Percentiles rank a stretch among this genome's conserved stretches.
Evolutionary conservation across 2,329 filamentous ascomycete species (phyloP).

Genomic region (Lomentospora prolificans): DNA sequence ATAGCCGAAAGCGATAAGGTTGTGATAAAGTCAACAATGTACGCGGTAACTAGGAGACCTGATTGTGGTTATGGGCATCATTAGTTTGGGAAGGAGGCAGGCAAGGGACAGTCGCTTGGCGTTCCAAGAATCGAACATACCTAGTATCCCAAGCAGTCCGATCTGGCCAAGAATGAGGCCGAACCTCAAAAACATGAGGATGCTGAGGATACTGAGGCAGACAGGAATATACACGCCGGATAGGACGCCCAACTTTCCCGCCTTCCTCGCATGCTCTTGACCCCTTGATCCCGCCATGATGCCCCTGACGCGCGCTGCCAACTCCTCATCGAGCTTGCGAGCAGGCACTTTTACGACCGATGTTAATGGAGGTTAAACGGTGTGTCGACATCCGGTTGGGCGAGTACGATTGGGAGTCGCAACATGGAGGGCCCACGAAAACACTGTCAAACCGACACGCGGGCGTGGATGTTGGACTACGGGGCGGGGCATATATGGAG

Average conservation of each 20-base stretch:
- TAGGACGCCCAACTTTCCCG: conserved; percentile 50
- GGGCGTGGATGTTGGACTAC: too few species aligned
- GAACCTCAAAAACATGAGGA: conserved; percentile 87
- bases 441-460: too few species aligned
- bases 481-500: too few species aligned
- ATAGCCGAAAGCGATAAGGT: conserved; percentile 81
- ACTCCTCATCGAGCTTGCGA: not conserved
- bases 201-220: conserved; percentile 80
- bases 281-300: not conserved
- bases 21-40: conserved; percentile 72
- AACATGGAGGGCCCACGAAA: too few species aligned
- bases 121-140: conserved; percentile 32
- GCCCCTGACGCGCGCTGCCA: not conserved
- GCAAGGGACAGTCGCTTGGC: not conserved
- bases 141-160: conserved; percentile 70
- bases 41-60: conserved; percentile 68
- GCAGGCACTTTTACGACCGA: not conserved
- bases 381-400: too few species aligned
- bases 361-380: not conserved
- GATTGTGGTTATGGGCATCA: not conserved
- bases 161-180: conserved; percentile 75
- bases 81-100: not conserved
- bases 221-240: conserved; percentile 80
- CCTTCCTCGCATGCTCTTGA: conserved; percentile 1
- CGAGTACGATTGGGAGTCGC: too few species aligned